Evolutionary conservation across 1,284 basidiomycete species (phyloP).

Genomic region (Golubevia pallescens): DNA sequence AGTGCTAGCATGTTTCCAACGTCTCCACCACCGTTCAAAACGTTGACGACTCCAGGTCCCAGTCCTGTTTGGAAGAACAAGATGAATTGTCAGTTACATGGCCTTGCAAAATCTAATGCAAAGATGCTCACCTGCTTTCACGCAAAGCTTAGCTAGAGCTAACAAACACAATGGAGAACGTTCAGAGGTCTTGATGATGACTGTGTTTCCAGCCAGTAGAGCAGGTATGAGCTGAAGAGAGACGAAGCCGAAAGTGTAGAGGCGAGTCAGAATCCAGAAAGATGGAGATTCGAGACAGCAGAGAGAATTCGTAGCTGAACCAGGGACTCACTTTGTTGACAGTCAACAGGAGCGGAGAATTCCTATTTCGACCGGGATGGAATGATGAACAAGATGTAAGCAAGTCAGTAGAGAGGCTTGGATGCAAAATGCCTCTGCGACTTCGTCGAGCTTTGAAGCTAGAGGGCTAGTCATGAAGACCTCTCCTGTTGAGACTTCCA

Average conservation of each 20-base stretch:
- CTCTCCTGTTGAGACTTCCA: background rate
- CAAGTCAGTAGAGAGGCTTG: too few relatives aligned
- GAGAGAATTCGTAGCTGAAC: too few relatives aligned
- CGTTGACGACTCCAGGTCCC: slow-evolving; percentile 20
- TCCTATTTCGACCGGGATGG: slow-evolving; percentile 11
- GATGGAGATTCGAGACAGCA: too few relatives aligned
- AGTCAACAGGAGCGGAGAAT: slow-evolving; percentile 33
- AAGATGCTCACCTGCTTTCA: slow-evolving; percentile 15
- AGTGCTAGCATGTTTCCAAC: slow-evolving; percentile 27
- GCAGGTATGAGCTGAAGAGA: slow-evolving; percentile 8
- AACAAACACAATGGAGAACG: slow-evolving; percentile 22
- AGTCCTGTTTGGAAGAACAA: slow-evolving; percentile 11
- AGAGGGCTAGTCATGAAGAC: background rate
- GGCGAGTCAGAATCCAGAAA: too few relatives aligned
- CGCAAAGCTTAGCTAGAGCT: slow-evolving; percentile 21
- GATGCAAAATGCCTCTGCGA: too few relatives aligned
- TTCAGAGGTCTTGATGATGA: slow-evolving; percentile 26
- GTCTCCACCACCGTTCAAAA: slow-evolving; percentile 19
- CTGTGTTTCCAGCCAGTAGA: slow-evolving; percentile 19
- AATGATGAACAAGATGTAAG: background rate
- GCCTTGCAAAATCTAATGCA: too few relatives aligned
- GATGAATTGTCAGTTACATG: too few relatives aligned
- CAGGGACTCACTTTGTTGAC: slow-evolving; percentile 17
- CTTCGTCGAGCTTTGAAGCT: too few relatives aligned
- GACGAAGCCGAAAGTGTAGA: too few relatives aligned